These are phyloP conservation scores for Anisodus tanguticus DNA, from an alignment of 257 asterid species.

Conservation along the genomic window DNA sequence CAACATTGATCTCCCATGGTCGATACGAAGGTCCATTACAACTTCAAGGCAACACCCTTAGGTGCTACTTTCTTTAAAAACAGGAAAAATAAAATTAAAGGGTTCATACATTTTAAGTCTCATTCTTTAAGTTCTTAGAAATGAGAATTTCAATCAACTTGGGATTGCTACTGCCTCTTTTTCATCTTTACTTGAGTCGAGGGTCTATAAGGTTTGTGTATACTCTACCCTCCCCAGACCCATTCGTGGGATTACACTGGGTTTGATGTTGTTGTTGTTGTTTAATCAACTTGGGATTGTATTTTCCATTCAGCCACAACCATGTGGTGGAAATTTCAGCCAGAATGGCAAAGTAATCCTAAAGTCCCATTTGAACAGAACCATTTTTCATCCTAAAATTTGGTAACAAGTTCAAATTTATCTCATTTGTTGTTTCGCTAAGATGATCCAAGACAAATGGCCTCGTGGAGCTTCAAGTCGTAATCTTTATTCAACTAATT, in stretches of 20 bases:
- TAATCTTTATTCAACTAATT: neutral
- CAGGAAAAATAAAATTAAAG: neutral
- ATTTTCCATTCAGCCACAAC: constrained; percentile 6
- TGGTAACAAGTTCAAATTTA: neutral
- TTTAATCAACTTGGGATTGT: no score
- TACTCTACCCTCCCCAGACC: no score
- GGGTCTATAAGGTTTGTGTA: no score
- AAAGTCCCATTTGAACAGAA: neutral
- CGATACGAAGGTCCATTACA: neutral
- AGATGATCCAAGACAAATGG: no score
- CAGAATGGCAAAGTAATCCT: neutral
- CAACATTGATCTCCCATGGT: neutral
- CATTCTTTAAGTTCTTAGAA: constrained; percentile 14
- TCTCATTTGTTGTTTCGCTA: neutral
- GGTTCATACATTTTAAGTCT: neutral
- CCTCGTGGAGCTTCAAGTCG: neutral
- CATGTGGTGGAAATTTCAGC: neutral
- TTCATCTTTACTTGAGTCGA: no score
- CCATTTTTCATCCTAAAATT: constrained; percentile 2
- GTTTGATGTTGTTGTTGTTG: no score
- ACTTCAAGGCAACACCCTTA: neutral
- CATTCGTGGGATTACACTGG: no score
- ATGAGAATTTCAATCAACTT: neutral
- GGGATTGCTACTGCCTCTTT: neutral
- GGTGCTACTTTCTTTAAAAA: neutral